Percentiles rank a stretch among this genome's conserved stretches.
Conservation (phyloP, 495 filamentous ascomycete species). For the Hypoxylon fragiforme region DNA sequence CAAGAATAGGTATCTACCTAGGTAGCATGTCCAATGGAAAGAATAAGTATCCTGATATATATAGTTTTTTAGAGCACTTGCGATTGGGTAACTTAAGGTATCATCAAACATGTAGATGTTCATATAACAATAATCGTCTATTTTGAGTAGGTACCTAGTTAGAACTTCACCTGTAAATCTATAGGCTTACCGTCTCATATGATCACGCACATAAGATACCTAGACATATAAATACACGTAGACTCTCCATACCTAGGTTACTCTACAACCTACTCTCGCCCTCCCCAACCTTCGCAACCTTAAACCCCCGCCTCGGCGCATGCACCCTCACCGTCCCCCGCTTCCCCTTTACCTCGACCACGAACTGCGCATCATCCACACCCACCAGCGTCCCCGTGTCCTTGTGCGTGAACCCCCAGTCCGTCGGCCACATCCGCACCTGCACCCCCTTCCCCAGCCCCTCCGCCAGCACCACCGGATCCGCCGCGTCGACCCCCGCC, state of each 20-base stretch:
- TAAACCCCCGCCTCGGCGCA: conserved; percentile 60
- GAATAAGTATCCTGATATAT: no score
- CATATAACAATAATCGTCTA: no score
- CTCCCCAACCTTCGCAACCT: conserved; percentile 40
- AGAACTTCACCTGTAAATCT: no score
- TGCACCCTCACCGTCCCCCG: conserved; percentile 53
- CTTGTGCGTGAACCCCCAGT: conserved; percentile 56
- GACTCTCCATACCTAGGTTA: no score
- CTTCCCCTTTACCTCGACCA: conserved; percentile 51
- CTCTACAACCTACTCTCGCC: conserved; percentile 9
- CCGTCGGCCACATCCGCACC: conserved; percentile 59
- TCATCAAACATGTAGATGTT: no score
- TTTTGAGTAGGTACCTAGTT: no score
- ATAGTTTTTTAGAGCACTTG: no score
- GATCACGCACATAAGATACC: no score
- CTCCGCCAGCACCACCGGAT: conserved; percentile 33
- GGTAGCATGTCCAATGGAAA: no score
- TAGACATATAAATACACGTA: no score
- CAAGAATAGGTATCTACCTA: neutral
- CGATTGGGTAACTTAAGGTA: neutral
- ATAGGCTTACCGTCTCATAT: no score
- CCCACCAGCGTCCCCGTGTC: conserved; percentile 56
- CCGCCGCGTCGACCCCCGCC: conserved; percentile 45
- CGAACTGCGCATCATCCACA: conserved; percentile 52
- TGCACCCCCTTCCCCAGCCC: conserved; percentile 50